These are phyloP conservation scores for Pezicula neosporulosa DNA, from an alignment of 2,329 filamentous ascomycete species.

Conservation along the genomic window DNA sequence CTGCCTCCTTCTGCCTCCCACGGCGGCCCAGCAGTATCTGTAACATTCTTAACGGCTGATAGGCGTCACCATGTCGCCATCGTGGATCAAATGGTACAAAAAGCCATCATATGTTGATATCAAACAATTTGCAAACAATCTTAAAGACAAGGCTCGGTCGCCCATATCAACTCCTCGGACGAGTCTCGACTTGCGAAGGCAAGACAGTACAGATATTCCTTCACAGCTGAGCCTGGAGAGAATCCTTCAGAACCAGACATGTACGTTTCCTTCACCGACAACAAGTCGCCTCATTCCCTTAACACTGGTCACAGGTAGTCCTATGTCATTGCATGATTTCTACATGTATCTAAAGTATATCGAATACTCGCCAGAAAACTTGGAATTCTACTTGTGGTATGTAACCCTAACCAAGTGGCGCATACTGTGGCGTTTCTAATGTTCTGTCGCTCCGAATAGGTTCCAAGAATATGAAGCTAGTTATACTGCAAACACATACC, in stretches of 20 bases:
- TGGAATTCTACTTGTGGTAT: conserved; percentile 47
- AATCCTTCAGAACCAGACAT: conserved; percentile 45
- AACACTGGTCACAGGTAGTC: conserved; percentile 31
- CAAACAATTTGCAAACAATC: conserved; percentile 37
- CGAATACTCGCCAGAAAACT: conserved; percentile 44
- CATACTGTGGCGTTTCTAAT: neutral
- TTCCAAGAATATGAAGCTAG: conserved; percentile 40
- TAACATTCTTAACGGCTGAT: neutral
- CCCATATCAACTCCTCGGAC: conserved; percentile 18
- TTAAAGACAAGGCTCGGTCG: conserved; percentile 22
- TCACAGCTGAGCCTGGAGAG: conserved; percentile 38
- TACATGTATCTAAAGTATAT: conserved; percentile 49
- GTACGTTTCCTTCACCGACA: conserved; percentile 23
- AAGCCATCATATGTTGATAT: conserved; percentile 46
- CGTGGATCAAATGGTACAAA: conserved; percentile 44
- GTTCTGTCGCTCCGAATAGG: conserved; percentile 24
- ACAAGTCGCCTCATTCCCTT: neutral
- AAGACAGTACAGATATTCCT: conserved; percentile 34
- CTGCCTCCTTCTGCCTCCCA: neutral
- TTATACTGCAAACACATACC: neutral
- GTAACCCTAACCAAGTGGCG: conserved; percentile 4
- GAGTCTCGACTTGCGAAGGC: conserved; percentile 33
- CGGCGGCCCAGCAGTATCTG: neutral
- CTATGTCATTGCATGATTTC: conserved; percentile 47
- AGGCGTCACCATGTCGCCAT: neutral